These are phyloP conservation scores for Hypoxylon sp. DNA, from an alignment of 2,329 filamentous ascomycete species.

Conservation along the genomic window DNA sequence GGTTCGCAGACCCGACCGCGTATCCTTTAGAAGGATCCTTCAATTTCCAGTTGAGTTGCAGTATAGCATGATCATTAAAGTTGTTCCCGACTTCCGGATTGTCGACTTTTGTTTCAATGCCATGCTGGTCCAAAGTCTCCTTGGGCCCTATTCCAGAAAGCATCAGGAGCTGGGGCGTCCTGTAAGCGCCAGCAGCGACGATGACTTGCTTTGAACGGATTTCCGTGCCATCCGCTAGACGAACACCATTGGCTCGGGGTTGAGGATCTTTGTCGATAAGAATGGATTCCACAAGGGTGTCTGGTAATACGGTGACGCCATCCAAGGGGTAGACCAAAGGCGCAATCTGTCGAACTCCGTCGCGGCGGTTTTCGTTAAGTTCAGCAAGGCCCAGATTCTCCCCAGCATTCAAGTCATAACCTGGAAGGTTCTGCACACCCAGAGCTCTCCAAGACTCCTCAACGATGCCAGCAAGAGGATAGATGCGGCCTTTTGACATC, in stretches of 20 bases:
- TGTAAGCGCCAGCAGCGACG: slow-evolving; percentile 36
- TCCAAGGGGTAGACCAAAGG: slow-evolving; percentile 26
- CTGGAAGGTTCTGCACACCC: slow-evolving; percentile 46
- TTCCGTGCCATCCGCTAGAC: slow-evolving; percentile 31
- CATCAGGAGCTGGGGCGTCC: slow-evolving; percentile 43
- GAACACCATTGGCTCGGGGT: slow-evolving; percentile 27
- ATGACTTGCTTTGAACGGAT: slow-evolving; percentile 32
- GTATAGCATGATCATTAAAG: slow-evolving; percentile 40
- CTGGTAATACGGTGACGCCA: slow-evolving; percentile 28
- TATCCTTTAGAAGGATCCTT: slow-evolving; percentile 44
- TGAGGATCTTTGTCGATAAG: slow-evolving; percentile 23
- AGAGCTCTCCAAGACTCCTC: slow-evolving; percentile 51
- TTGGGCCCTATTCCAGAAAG: slow-evolving; percentile 43
- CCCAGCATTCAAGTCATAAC: slow-evolving; percentile 39
- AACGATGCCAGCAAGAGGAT: slow-evolving; percentile 50
- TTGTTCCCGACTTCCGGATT: slow-evolving; percentile 39
- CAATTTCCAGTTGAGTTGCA: slow-evolving; percentile 45
- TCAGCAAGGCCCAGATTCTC: slow-evolving; percentile 46
- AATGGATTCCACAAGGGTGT: slow-evolving; percentile 39
- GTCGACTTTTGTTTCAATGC: slow-evolving; percentile 37
- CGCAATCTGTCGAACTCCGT: slow-evolving; percentile 42
- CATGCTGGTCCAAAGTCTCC: slow-evolving; percentile 28
- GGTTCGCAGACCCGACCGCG: slow-evolving; percentile 44
- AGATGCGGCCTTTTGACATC: slow-evolving; percentile 49
- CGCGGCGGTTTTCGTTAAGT: slow-evolving; percentile 40